Conservation (phyloP, 768 basidiomycete species). For the Leccinum broughii region DNA sequence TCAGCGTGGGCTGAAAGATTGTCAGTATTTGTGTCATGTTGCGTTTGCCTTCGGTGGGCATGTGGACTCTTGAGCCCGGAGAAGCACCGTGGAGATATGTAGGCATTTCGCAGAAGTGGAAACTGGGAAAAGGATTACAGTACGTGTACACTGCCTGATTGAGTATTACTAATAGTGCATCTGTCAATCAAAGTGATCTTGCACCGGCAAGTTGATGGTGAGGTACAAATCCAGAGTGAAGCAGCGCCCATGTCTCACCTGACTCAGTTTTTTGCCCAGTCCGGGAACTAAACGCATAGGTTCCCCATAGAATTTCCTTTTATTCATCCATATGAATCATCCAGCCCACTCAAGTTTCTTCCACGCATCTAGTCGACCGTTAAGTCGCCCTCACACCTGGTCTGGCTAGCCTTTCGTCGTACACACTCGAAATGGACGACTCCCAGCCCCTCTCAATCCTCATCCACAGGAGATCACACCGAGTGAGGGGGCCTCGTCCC, state of each 20-base stretch:
- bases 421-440: constrained; percentile 14
- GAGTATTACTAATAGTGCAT: background rate
- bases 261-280: background rate
- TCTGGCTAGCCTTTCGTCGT: background rate
- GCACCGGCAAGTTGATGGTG: constrained; percentile 22
- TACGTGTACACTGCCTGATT: background rate
- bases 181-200: background rate
- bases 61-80: background rate
- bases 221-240: constrained; percentile 11
- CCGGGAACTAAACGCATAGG: constrained; percentile 6
- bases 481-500: constrained; percentile 33
- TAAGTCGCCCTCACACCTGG: background rate
- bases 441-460: constrained; percentile 7
- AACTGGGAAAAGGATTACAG: background rate
- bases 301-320: constrained; percentile 8
- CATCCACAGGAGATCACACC: constrained; percentile 12
- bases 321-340: constrained; percentile 23
- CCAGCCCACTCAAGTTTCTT: constrained; percentile 8
- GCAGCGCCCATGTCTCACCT: constrained; percentile 14
- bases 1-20: background rate
- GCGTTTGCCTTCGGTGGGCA: background rate
- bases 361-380: constrained; percentile 1
- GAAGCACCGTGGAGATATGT: background rate
- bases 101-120: background rate
- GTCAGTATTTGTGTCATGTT: background rate